Base-by-base conservation (phyloP, 2,329 filamentous ascomycete genomes). In the Penicillium sp. region DNA sequence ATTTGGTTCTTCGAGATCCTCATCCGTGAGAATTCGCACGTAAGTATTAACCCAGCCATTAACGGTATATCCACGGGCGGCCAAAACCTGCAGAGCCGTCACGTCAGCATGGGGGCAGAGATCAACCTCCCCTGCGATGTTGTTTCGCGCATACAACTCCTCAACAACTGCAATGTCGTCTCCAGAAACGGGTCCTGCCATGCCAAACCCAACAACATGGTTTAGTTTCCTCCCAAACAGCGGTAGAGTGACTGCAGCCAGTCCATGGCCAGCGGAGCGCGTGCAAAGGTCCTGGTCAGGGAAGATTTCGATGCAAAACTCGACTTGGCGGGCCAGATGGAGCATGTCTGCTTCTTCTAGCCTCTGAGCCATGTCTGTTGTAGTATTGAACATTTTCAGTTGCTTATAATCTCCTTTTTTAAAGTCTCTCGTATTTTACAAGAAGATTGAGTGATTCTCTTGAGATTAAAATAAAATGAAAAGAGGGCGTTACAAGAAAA, bases 301-400 rank as follows among this genome's bases (percentile, higher is more conserved):
- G 33, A 60, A 59, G 18, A 61, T 49, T 38, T 56, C 38, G 28
- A 35, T 35, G 28, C 55, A 63, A n/a, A 47, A 28, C 42, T 63
- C 57, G n/a, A 45, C 62, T 55, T 62, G 60, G 23, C 58, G 58
- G n/a, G 47, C 50, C 14, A 61, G 33, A 35, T 62, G 62, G 35
- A 60, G 24, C 14, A 16, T 45, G 30, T 62, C 59, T 23, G 51
- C 47, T 12, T 48, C n/a, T 42, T 61, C 62, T n/a, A 53, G 58
- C 16, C 47, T 38, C 40, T 46, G 11, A 20, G 47, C 59, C 12
- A 46, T 47, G 9, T 53, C 30, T 28, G 12, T 6, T 9, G 54
- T 35, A 28, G 56, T 50, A 16, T 45, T 57, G 2, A 53, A 5
- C 33, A 38, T 38, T 38, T 38, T 38, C 5, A 38, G 33, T 38